Percentiles rank a stretch among this genome's conserved stretches.
phyloP scores from a whole-genome alignment of 2,329 filamentous ascomycete species.

The Sclerotinia glacialis region DNA sequence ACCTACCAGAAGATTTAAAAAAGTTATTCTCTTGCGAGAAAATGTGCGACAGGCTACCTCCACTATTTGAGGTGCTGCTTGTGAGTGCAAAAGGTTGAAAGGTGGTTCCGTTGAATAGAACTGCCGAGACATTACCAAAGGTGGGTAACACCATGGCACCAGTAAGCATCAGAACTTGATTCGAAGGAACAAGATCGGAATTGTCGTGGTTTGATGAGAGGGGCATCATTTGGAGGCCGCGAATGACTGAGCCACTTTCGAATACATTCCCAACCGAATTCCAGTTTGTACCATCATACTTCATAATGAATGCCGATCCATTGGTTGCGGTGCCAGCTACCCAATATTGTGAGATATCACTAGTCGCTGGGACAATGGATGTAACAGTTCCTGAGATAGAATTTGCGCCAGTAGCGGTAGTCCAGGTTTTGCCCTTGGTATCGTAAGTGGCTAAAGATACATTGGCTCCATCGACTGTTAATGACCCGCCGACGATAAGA shows the following conservation, averaged over 20 bases:
- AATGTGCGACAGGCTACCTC: conserved; percentile 74
- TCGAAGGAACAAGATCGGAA: conserved; percentile 60
- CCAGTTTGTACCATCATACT: conserved; percentile 75
- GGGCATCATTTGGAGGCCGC: conserved; percentile 77
- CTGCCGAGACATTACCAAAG: conserved; percentile 81
- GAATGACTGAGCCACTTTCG: conserved; percentile 64
- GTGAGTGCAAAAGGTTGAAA: conserved; percentile 80
- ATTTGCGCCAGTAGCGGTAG: conserved; percentile 57
- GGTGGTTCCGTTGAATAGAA: conserved; percentile 78
- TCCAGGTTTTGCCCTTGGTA: conserved; percentile 64
- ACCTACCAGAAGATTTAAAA: conserved; percentile 63
- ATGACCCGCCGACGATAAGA: conserved; percentile 73
- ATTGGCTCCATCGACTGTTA: conserved; percentile 63
- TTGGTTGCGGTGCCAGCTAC: conserved; percentile 68
- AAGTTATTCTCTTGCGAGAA: conserved; percentile 81
- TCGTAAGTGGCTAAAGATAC: conserved; percentile 73
- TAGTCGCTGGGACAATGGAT: conserved; percentile 70
- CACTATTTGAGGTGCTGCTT: conserved; percentile 59
- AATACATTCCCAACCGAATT: conserved; percentile 62
- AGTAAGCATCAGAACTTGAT: conserved; percentile 77
- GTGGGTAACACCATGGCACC: conserved; percentile 72
- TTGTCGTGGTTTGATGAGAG: conserved; percentile 65
- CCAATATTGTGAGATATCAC: conserved; percentile 74
- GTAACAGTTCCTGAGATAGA: conserved; percentile 77
- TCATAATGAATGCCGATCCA: conserved; percentile 73